A percentile compares a stretch with the other conserved stretches of the same genome.
Conservation (phyloP, 257 asterid species). For the Dorcoceras hygrometricum region DNA sequence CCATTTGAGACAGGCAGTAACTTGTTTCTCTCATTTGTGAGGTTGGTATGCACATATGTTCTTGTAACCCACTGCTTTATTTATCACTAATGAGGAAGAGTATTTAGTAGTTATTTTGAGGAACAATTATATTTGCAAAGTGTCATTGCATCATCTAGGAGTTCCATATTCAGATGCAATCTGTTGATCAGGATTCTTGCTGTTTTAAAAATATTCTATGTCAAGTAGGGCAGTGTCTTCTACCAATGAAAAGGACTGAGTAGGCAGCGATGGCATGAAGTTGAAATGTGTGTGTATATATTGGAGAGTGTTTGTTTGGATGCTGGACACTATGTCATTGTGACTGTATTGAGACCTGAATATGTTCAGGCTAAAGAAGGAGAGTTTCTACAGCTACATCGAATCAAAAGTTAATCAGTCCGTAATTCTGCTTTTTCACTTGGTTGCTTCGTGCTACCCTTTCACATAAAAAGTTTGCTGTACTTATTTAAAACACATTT, state of each 20-base stretch:
- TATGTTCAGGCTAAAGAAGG: not conserved
- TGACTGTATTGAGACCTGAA: not conserved
- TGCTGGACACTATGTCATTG: not conserved
- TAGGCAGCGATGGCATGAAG: not conserved
- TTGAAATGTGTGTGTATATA: not conserved
- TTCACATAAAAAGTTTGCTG: no score
- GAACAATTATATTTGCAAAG: not conserved
- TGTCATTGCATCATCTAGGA: not conserved
- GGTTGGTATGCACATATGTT: not conserved
- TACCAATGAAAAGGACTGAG: not conserved
- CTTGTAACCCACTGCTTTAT: not conserved
- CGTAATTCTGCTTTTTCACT: not conserved
- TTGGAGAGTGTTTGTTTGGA: not conserved
- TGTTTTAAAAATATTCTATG: not conserved
- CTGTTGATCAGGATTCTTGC: not conserved
- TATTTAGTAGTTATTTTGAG: not conserved
- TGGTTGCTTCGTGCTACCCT: not conserved
- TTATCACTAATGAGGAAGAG: not conserved
- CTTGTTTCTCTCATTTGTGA: not conserved
- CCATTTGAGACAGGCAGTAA: not conserved
- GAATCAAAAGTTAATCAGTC: not conserved
- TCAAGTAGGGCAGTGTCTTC: not conserved
- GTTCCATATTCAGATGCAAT: not conserved
- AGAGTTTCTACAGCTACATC: not conserved
- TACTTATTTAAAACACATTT: no score